Evolutionary conservation across 1,139 yeast genomes (phyloP).

Genomic region (Zygosaccharomyces pseudobailii): DNA sequence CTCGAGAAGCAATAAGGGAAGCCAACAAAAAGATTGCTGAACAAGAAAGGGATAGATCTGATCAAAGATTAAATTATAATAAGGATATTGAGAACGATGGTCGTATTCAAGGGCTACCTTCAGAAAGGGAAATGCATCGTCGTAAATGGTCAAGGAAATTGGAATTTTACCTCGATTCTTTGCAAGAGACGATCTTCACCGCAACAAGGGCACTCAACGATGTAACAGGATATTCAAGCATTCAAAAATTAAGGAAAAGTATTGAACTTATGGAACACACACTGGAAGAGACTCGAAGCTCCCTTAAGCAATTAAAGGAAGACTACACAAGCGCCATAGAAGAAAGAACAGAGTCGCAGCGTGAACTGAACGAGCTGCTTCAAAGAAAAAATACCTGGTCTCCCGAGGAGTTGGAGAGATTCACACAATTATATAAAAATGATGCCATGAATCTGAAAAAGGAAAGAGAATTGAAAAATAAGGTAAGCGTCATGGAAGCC

Average conservation of each 20-base stretch:
- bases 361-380: constrained; percentile 80
- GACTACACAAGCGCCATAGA: constrained; percentile 61
- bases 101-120: constrained; percentile 38
- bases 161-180: constrained; percentile 52
- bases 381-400: constrained; percentile 85
- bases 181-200: constrained; percentile 60
- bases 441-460: constrained; percentile 71
- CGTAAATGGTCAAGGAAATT: constrained; percentile 52
- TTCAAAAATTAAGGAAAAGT: constrained; percentile 62
- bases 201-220: constrained; percentile 80
- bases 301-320: constrained; percentile 48
- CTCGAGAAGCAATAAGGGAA: constrained; percentile 34
- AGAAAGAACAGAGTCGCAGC: constrained; percentile 65
- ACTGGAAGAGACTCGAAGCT: constrained; percentile 45
- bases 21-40: constrained; percentile 36
- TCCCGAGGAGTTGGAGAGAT: constrained; percentile 70
- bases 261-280: constrained; percentile 52
- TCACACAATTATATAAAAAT: constrained; percentile 72
- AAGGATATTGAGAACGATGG: constrained; percentile 31
- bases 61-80: constrained; percentile 31
- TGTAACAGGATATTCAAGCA: constrained; percentile 84
- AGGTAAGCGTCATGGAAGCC: constrained; percentile 54
- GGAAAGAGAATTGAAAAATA: constrained; percentile 51
- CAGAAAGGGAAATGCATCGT: constrained; percentile 40
- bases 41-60: constrained; percentile 33